phyloP scores from a whole-genome alignment of 306 rosid genomes.

The Prunus kanzakura region DNA sequence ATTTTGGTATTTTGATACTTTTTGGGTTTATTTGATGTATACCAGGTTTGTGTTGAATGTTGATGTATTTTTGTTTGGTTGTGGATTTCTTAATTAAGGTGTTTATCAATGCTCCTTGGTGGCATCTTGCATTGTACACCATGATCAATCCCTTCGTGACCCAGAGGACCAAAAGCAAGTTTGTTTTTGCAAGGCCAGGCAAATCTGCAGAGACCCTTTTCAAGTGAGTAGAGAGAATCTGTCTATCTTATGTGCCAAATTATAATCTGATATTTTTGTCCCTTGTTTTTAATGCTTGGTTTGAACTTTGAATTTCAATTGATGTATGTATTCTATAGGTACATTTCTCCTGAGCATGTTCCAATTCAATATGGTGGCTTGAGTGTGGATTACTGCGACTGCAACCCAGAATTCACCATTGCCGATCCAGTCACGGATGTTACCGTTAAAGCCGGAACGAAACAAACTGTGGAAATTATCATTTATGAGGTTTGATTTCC shows the following conservation, averaged over 20 bases:
- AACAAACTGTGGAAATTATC: constrained; percentile 90
- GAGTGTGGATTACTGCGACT: constrained; percentile 86
- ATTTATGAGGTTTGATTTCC: constrained; percentile 70
- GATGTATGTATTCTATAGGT: constrained; percentile 35
- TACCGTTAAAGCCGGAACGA: constrained; percentile 69
- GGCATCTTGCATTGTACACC: constrained; percentile 56
- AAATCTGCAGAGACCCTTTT: constrained; percentile 50
- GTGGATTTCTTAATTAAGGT: constrained; percentile 28
- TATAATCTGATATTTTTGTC: background rate
- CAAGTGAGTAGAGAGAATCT: constrained; percentile 53
- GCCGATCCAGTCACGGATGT: constrained; percentile 62
- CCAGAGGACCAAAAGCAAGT: constrained; percentile 63
- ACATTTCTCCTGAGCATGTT: constrained; percentile 79
- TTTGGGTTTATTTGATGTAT: background rate
- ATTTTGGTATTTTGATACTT: background rate
- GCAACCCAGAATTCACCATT: constrained; percentile 79
- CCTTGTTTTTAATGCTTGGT: background rate
- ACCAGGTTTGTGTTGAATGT: background rate
- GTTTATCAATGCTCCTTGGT: constrained; percentile 63
- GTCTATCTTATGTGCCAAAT: background rate
- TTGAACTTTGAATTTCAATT: constrained; percentile 1
- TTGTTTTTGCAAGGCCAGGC: constrained; percentile 40
- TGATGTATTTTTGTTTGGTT: background rate
- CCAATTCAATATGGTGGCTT: constrained; percentile 91
- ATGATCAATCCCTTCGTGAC: constrained; percentile 55